These are phyloP conservation scores for Hagleromyces aurorensis DNA, from an alignment of 805 yeast species.

Conservation along the genomic window DNA sequence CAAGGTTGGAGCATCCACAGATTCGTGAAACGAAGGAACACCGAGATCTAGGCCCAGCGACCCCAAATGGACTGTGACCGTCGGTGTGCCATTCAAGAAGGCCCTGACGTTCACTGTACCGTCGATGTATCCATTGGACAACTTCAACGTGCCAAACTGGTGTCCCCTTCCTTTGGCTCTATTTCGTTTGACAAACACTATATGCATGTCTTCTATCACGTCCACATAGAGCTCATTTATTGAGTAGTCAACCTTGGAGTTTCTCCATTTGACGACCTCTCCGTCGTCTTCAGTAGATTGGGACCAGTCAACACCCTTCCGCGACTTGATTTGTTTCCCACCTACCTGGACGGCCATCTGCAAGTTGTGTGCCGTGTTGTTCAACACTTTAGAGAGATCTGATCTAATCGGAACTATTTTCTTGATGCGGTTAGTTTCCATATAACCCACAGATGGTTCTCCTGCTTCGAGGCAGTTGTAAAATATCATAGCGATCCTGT, in stretches of 20 bases:
- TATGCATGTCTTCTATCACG: constrained; percentile 55
- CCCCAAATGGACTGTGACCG: constrained; percentile 49
- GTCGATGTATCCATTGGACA: constrained; percentile 35
- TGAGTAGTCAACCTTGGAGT: constrained; percentile 57
- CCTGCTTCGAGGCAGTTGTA: constrained; percentile 77
- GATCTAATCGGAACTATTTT: constrained; percentile 55
- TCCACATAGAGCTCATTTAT: constrained; percentile 86
- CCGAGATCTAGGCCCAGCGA: constrained; percentile 41
- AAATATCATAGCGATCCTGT: constrained; percentile 59
- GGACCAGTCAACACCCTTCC: too few species aligned
- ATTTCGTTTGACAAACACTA: constrained; percentile 35
- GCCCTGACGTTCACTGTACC: constrained; percentile 62
- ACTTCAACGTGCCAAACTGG: constrained; percentile 5
- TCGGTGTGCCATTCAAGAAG: constrained; percentile 72
- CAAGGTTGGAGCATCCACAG: constrained; percentile 33
- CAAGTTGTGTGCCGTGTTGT: constrained; percentile 30
- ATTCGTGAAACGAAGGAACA: constrained; percentile 60
- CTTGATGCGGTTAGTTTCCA: constrained; percentile 46
- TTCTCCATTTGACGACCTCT: constrained; percentile 66
- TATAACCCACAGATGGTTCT: constrained; percentile 62
- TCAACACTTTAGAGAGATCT: constrained; percentile 30
- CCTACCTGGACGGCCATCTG: constrained; percentile 13
- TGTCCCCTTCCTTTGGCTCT: constrained; percentile 3
- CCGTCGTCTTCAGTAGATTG: constrained; percentile 10
- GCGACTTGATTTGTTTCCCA: constrained; percentile 2